Conservation (phyloP, 805 yeast genomes). For the Pichia heedii region DNA sequence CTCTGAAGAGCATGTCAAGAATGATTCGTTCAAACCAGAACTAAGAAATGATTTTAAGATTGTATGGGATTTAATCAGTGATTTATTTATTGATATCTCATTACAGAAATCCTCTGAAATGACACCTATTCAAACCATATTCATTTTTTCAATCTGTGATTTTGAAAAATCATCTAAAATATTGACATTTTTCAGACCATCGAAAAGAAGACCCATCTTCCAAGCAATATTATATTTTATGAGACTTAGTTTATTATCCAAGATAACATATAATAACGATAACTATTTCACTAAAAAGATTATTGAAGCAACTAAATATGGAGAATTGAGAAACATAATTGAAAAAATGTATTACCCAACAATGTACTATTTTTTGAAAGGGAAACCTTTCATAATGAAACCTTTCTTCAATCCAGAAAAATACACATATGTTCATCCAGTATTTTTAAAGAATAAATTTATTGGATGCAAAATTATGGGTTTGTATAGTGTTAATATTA, state of each 20-base stretch:
- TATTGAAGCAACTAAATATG: conserved; percentile 1
- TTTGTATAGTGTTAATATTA: conserved; percentile 2
- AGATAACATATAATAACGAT: neutral
- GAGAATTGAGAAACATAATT: conserved; percentile 2
- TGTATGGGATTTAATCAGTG: neutral
- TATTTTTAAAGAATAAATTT: neutral
- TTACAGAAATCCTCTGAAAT: neutral
- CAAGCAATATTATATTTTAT: conserved; percentile 3
- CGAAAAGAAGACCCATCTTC: neutral
- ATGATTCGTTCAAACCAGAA: neutral
- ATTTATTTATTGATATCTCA: neutral
- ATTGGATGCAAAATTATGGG: conserved; percentile 7
- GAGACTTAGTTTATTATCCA: conserved; percentile 3
- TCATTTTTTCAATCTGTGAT: conserved; percentile 1
- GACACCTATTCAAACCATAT: conserved; percentile 3
- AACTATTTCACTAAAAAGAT: neutral
- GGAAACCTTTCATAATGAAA: neutral
- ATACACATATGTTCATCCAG: conserved; percentile 6
- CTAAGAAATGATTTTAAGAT: neutral
- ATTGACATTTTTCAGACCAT: conserved; percentile 1
- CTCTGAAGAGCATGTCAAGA: neutral
- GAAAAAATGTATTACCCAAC: conserved; percentile 8
- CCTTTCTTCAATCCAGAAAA: conserved; percentile 7
- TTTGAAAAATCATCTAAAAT: neutral
- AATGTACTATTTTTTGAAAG: conserved; percentile 1